These are phyloP conservation scores for Clonostachys sp. DNA, from an alignment of 2,329 filamentous ascomycete genomes.

Conservation along the genomic window DNA sequence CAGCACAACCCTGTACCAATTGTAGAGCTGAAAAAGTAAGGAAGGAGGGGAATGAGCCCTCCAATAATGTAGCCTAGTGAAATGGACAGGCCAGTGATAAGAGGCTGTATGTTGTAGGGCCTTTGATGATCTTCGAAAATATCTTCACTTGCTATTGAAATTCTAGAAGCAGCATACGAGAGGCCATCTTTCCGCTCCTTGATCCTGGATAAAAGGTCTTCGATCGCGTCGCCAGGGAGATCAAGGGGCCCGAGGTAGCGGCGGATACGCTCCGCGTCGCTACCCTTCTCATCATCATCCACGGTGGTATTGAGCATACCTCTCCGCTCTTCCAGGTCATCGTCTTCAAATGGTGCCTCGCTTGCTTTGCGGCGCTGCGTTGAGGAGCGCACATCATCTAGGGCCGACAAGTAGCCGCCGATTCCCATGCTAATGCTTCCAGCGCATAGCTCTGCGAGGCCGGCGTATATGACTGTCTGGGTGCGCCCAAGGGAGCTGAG, in stretches of 20 bases:
- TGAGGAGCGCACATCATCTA: constrained; percentile 17
- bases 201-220: background rate
- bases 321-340: constrained; percentile 12
- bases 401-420: constrained; percentile 62
- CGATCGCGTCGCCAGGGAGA: constrained; percentile 11
- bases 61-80: constrained; percentile 58
- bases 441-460: constrained; percentile 65
- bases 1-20: constrained; percentile 39
- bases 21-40: constrained; percentile 51
- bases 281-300: background rate
- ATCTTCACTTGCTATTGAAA: constrained; percentile 9
- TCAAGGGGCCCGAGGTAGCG: constrained; percentile 23
- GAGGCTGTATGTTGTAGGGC: constrained; percentile 20
- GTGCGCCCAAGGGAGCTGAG: constrained; percentile 56
- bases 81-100: constrained; percentile 52
- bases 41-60: constrained; percentile 56
- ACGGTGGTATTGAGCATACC: constrained; percentile 13
- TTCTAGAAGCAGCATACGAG: background rate
- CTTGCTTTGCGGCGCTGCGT: background rate
- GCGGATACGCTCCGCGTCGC: constrained; percentile 11
- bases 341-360: background rate
- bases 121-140: background rate
- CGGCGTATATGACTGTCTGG: constrained; percentile 61
- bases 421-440: constrained; percentile 73
- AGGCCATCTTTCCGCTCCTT: background rate